A percentile compares a stretch with the other conserved stretches of the same genome.
These are phyloP conservation scores for Dipodascopsis uninucleata DNA, from an alignment of 805 yeast species.

Conservation along the genomic window DNA sequence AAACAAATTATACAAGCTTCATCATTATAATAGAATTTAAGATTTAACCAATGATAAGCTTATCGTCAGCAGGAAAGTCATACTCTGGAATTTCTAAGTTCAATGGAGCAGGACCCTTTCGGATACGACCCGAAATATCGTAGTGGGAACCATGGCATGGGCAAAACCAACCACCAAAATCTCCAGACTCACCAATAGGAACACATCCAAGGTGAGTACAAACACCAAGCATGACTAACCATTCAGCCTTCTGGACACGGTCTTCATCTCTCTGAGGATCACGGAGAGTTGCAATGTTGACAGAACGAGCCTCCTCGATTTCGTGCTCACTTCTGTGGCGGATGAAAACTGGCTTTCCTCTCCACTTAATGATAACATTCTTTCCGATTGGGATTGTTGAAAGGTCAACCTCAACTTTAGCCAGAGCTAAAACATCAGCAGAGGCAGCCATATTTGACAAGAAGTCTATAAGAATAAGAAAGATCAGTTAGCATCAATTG, in stretches of 20 bases:
- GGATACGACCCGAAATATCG: slow-evolving; percentile 99
- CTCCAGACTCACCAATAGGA: slow-evolving; percentile 99
- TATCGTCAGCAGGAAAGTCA: slow-evolving; percentile 74
- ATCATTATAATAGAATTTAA: too few species aligned
- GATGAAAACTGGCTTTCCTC: slow-evolving; percentile 99
- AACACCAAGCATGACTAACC: slow-evolving; percentile 99
- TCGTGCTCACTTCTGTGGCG: slow-evolving; percentile 96
- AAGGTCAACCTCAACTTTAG: slow-evolving; percentile 96
- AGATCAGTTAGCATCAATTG: too few species aligned
- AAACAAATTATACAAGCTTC: too few species aligned
- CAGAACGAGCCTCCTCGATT: slow-evolving; percentile 87
- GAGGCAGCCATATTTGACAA: slow-evolving; percentile 93
- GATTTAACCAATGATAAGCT: slow-evolving; percentile 78
- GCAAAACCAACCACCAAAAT: slow-evolving; percentile 99
- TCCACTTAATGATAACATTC: slow-evolving; percentile 98
- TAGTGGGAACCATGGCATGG: slow-evolving; percentile 99
- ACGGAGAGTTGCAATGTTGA: slow-evolving; percentile 73
- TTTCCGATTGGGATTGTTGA: slow-evolving; percentile 94
- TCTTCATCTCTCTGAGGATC: slow-evolving; percentile 92
- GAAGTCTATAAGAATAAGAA: slow-evolving; percentile 52
- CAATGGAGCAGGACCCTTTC: slow-evolving; percentile 99
- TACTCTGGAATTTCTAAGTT: slow-evolving; percentile 95
- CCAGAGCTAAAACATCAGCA: slow-evolving; percentile 98
- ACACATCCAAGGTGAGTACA: slow-evolving; percentile 99
- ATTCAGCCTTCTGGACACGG: slow-evolving; percentile 94